Base-by-base conservation (phyloP, 2,329 filamentous ascomycete species). In the Pestalotiopsis sp. region DNA sequence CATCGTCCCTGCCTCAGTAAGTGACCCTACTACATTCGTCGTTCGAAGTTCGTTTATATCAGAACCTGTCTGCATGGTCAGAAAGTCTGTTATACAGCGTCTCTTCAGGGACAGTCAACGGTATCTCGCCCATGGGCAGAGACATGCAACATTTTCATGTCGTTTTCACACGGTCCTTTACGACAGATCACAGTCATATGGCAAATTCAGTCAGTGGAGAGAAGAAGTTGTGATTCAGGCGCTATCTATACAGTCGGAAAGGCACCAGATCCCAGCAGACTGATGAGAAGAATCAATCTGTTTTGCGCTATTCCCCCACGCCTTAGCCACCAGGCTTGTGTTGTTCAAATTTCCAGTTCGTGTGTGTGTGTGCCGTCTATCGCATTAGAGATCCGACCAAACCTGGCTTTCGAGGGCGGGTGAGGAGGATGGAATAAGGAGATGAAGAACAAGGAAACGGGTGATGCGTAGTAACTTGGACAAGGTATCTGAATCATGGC, bases 401-500 rank as follows among this genome's bases (percentile, higher is more conserved):
- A 71, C 70, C 73, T 69, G 73, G 72, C 69, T 72, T 23, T 31
- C 23, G 67, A 70, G 67, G 73, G 67, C 45, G 45, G 20, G 14
- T 52, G 45, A 52, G 45, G 45, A 52, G 45, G 66, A 68, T 65
- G 69, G 69, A 74, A 9, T 69, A 69, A 73, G 71, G 70, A 70
- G 59, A 67, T 58, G 52, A 49, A 65, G 59, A 67, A 38, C 41
- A 72, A 66, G 57, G 72, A 74, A 72, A 59, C 36, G 65, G 65
- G 65, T 67, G 65, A 56, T 67, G 65, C 45, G 64, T 41, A 72
- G 79, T 86, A 85, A 86, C 85, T 87, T 82, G 85, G 87, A 88
- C 86, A 88, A 88, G 85, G 86, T 87, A 87, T 87, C 84, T 84
- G 83, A 81, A 77, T 80, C 52, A 67, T 36, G 52, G 76, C 74